These are phyloP conservation scores for Suillus subaureus DNA, from an alignment of 768 basidiomycete genomes.

Conservation along the genomic window DNA sequence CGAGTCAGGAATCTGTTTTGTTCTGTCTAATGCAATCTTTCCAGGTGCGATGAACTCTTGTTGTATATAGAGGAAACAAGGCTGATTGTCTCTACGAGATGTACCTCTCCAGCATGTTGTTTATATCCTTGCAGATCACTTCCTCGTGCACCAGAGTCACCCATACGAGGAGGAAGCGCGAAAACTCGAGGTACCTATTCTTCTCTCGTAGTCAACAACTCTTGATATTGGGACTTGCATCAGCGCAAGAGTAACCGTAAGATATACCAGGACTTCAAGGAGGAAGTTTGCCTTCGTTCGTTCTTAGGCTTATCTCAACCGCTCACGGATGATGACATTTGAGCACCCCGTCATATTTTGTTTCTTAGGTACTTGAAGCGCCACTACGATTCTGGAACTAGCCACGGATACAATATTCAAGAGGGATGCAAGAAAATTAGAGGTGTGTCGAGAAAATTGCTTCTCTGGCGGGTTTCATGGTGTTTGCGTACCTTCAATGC, in stretches of 20 bases:
- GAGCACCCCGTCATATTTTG: neutral
- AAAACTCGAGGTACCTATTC: slow-evolving; percentile 59
- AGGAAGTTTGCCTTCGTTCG: slow-evolving; percentile 69
- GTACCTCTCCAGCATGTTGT: slow-evolving; percentile 83
- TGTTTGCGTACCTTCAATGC: neutral
- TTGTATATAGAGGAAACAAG: slow-evolving; percentile 92
- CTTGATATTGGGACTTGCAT: neutral
- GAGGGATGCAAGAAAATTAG: slow-evolving; percentile 69
- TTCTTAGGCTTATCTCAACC: neutral
- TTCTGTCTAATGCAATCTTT: neutral
- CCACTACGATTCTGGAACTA: slow-evolving; percentile 52
- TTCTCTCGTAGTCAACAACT: slow-evolving; percentile 6
- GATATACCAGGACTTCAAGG: slow-evolving; percentile 75
- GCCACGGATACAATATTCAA: slow-evolving; percentile 53
- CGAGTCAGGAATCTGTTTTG: neutral
- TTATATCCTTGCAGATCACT: slow-evolving; percentile 87
- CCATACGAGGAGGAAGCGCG: slow-evolving; percentile 76
- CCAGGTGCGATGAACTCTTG: slow-evolving; percentile 87
- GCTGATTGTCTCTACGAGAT: slow-evolving; percentile 91
- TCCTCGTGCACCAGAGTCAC: slow-evolving; percentile 87
- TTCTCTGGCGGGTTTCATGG: slow-evolving; percentile 36
- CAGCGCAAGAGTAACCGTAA: slow-evolving; percentile 78
- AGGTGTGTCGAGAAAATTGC: slow-evolving; percentile 45
- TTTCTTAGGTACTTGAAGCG: slow-evolving; percentile 59
- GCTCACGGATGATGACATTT: neutral